A percentile compares a stretch with the other conserved stretches of the same genome.
Conservation (phyloP, 371 early-diverging fungal species). For the Apophysomyces trapeziformis region DNA sequence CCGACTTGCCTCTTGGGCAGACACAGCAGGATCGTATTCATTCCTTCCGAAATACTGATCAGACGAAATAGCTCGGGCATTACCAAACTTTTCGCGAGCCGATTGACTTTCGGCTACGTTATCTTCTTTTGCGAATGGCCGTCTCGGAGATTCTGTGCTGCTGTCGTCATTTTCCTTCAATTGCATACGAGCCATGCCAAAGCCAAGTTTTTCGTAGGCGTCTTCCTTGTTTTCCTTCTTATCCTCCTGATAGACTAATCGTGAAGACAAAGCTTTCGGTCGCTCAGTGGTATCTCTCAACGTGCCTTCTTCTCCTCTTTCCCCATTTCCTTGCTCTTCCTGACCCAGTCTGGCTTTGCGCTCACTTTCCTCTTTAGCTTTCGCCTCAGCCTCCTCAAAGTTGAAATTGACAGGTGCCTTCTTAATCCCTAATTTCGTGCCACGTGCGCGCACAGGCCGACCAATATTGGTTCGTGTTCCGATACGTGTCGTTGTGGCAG, state of each 20-base stretch:
- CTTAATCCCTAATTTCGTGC: constrained; percentile 84
- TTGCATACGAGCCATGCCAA: constrained; percentile 74
- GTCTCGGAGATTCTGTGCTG: constrained; percentile 19
- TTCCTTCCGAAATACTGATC: constrained; percentile 91
- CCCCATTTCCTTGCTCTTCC: constrained; percentile 59
- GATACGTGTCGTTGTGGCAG: constrained; percentile 6
- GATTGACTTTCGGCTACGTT: constrained; percentile 29
- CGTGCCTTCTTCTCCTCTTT: constrained; percentile 14
- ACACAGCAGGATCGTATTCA: constrained; percentile 64
- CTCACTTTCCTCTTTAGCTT: constrained; percentile 86
- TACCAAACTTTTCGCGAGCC: constrained; percentile 73
- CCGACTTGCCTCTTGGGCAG: constrained; percentile 66
- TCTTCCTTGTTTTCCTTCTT: constrained; percentile 27
- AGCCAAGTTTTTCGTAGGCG: constrained; percentile 76
- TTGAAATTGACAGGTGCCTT: constrained; percentile 77
- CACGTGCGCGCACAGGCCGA: constrained; percentile 51
- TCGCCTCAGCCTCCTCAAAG: constrained; percentile 93
- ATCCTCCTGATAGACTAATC: constrained; percentile 32
- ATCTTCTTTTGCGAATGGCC: constrained; percentile 24
- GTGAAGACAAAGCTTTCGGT: constrained; percentile 28
- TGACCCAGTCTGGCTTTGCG: constrained; percentile 75
- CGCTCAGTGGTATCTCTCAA: neutral
- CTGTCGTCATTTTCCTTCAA: constrained; percentile 19
- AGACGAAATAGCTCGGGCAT: constrained; percentile 82
- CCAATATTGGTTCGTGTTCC: constrained; percentile 28